Conservation (phyloP, 2,329 filamentous ascomycete genomes). For the Colletotrichum eleusines region DNA sequence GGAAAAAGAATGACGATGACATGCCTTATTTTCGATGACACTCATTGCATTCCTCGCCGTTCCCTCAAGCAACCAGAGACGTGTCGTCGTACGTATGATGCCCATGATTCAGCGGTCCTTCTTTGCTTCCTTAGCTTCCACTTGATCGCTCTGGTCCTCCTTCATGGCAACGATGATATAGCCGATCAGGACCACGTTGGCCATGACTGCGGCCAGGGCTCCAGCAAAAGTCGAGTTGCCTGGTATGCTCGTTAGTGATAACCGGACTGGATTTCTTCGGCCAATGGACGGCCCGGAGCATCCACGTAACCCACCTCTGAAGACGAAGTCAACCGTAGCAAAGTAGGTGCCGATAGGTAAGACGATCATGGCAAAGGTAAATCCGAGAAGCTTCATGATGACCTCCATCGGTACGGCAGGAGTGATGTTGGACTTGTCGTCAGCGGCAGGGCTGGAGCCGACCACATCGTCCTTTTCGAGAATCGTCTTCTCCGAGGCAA, state of each 20-base stretch:
- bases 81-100: neutral
- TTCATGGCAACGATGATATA: slow-evolving; percentile 93
- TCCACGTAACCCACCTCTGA: slow-evolving; percentile 70
- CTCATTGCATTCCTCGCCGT: neutral
- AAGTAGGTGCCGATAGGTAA: slow-evolving; percentile 93
- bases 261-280: too few species aligned
- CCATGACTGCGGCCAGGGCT: slow-evolving; percentile 85
- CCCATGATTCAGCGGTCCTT: slow-evolving; percentile 57
- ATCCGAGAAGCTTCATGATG: slow-evolving; percentile 89
- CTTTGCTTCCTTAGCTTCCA: slow-evolving; percentile 58
- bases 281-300: neutral
- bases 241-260: slow-evolving; percentile 50
- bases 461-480: slow-evolving; percentile 69
- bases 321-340: slow-evolving; percentile 79
- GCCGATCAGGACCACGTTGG: slow-evolving; percentile 90
- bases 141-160: slow-evolving; percentile 75
- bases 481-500: slow-evolving; percentile 74
- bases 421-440: slow-evolving; percentile 77
- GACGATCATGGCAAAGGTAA: slow-evolving; percentile 91
- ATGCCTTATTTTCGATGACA: neutral
- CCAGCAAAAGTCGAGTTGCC: slow-evolving; percentile 92
- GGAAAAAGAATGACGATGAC: neutral
- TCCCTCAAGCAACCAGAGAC: neutral
- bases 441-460: slow-evolving; percentile 54
- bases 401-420: slow-evolving; percentile 89